Percentiles rank a stretch among this genome's conserved stretches.
These are phyloP conservation scores for Protea cynaroides DNA, from an alignment of 164 flowering plant genomes.

Conservation along the genomic window DNA sequence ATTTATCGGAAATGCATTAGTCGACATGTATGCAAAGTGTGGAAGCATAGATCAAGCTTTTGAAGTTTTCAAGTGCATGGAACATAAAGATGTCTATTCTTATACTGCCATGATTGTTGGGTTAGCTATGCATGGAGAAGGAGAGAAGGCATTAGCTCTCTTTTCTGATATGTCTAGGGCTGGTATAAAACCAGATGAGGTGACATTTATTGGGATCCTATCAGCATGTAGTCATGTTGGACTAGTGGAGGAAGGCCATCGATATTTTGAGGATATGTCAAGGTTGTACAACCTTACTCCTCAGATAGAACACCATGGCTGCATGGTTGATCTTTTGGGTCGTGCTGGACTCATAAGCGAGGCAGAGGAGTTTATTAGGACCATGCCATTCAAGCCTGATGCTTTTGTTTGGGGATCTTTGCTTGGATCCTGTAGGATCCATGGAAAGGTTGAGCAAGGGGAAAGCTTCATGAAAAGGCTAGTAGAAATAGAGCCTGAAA, in stretches of 20 bases:
- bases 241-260: constrained; percentile 21
- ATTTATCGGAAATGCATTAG: background rate
- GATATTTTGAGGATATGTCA: constrained; percentile 24
- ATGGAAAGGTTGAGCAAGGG: constrained; percentile 13
- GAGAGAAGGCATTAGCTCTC: constrained; percentile 17
- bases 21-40: background rate
- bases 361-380: constrained; percentile 22
- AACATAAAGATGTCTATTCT: constrained; percentile 25
- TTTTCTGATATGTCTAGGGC: constrained; percentile 23
- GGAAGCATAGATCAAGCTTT: constrained; percentile 15
- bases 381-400: constrained; percentile 26
- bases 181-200: constrained; percentile 29
- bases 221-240: constrained; percentile 16
- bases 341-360: constrained; percentile 26
- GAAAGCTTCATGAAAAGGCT: constrained; percentile 19
- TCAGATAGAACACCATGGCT: constrained; percentile 10
- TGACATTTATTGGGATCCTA: constrained; percentile 33
- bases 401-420: constrained; percentile 10
- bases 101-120: constrained; percentile 31
- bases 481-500: constrained; percentile 20
- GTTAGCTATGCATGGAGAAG: constrained; percentile 29
- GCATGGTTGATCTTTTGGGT: constrained; percentile 1
- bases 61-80: constrained; percentile 23
- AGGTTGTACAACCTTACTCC: constrained; percentile 18
- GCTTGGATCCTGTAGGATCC: background rate